Evolutionary conservation across 805 yeast genomes (phyloP).

Genomic region (Metschnikowia amazonensis): DNA sequence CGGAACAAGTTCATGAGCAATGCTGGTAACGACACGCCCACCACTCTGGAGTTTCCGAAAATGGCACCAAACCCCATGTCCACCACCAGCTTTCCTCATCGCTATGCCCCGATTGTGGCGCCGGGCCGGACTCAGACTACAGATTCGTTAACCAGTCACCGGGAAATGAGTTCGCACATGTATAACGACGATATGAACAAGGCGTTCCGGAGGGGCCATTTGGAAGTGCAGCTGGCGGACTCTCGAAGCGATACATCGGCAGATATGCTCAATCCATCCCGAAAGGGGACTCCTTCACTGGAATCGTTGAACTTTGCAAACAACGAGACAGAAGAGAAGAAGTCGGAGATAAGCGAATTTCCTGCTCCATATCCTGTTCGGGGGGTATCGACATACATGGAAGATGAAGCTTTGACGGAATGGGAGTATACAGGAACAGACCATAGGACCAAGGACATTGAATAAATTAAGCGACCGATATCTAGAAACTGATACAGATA

Average conservation of each 20-base stretch:
- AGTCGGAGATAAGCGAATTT: neutral
- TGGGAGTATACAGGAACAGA: neutral
- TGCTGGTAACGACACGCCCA: neutral
- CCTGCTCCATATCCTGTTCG: conserved; percentile 18
- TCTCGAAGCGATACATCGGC: conserved; percentile 2
- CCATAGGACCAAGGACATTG: no score
- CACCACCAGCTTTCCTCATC: neutral
- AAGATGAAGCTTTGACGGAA: neutral
- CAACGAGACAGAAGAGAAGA: neutral
- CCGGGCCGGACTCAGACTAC: conserved; percentile 2
- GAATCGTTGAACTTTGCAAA: conserved; percentile 1
- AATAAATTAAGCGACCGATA: no score
- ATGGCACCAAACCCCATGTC: neutral
- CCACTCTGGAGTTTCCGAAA: neutral
- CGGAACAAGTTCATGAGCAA: neutral
- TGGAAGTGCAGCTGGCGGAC: conserved; percentile 2
- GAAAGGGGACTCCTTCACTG: neutral
- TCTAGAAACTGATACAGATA: no score
- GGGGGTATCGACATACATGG: conserved; percentile 17
- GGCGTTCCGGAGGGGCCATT: neutral
- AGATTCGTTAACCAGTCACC: conserved; percentile 4
- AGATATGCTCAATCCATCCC: neutral
- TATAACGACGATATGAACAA: conserved; percentile 2
- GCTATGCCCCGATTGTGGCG: neutral
- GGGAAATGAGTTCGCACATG: conserved; percentile 2